Evolutionary conservation across 768 basidiomycete species (phyloP).

Genomic region (Phylloporus arenicola): DNA sequence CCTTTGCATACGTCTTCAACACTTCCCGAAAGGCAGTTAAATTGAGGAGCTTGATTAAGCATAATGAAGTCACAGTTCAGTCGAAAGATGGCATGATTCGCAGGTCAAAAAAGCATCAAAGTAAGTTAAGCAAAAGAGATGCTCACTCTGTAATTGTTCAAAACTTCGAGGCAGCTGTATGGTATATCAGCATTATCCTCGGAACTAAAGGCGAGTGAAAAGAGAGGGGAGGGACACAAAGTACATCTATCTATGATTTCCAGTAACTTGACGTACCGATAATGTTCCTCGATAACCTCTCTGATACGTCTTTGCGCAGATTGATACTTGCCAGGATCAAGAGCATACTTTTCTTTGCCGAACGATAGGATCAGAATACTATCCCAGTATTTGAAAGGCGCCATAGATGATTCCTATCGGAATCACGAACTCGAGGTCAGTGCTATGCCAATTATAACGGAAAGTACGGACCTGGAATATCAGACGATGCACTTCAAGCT

Average conservation of each 20-base stretch:
- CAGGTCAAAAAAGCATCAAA: neutral
- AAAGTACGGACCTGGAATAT: constrained; percentile 46
- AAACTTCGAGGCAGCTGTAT: neutral
- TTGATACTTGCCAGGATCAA: constrained; percentile 72
- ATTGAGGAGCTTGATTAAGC: constrained; percentile 61
- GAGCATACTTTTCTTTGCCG: constrained; percentile 14
- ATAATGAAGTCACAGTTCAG: neutral
- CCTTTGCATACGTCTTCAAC: constrained; percentile 81
- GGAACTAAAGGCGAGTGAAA: too few relatives aligned
- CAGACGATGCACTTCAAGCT: constrained; percentile 63
- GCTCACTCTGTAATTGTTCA: neutral
- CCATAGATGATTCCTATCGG: constrained; percentile 10
- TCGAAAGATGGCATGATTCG: too few relatives aligned
- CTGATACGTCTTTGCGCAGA: constrained; percentile 79
- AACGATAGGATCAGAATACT: neutral
- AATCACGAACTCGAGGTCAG: neutral
- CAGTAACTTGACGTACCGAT: constrained; percentile 43
- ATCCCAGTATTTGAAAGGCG: neutral
- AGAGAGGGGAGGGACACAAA: too few relatives aligned
- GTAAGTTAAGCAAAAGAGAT: neutral
- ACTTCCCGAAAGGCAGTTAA: constrained; percentile 85
- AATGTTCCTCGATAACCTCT: constrained; percentile 76
- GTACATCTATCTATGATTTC: too few relatives aligned
- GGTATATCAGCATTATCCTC: neutral
- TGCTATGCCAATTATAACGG: neutral